Percentiles rank a stretch among this genome's conserved stretches.
These are phyloP conservation scores for Xylaria bambusicola DNA, from an alignment of 495 filamentous ascomycete species.

Conservation along the genomic window DNA sequence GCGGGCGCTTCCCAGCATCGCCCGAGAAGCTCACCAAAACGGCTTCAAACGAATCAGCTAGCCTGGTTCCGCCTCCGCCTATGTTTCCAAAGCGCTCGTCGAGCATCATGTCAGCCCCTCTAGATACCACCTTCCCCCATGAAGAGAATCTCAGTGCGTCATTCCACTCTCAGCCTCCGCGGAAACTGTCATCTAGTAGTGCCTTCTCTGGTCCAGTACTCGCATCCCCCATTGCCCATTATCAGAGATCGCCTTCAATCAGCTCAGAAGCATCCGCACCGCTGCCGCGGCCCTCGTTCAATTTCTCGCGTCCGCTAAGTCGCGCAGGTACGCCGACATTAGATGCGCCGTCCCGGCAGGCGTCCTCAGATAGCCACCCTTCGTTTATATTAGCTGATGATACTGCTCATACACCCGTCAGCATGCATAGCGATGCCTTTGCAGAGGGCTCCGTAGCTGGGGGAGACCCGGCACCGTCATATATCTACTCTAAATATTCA, in stretches of 20 bases:
- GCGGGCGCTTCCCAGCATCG: slow-evolving; percentile 29
- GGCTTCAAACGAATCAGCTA: slow-evolving; percentile 40
- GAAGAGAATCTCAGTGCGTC: slow-evolving; percentile 45
- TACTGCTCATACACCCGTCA: slow-evolving; percentile 62
- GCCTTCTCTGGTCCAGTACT: slow-evolving; percentile 34
- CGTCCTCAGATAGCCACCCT: slow-evolving; percentile 62
- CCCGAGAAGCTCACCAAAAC: slow-evolving; percentile 43
- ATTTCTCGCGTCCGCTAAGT: slow-evolving; percentile 91
- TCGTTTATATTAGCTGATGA: slow-evolving; percentile 63
- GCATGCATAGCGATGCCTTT: slow-evolving; percentile 62
- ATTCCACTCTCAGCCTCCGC: slow-evolving; percentile 44
- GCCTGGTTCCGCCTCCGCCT: slow-evolving; percentile 46
- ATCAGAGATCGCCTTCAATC: slow-evolving; percentile 75
- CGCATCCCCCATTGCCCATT: slow-evolving; percentile 59
- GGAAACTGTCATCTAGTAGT: slow-evolving; percentile 68
- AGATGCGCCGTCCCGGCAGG: slow-evolving; percentile 59
- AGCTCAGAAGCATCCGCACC: slow-evolving; percentile 68
- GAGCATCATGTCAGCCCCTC: slow-evolving; percentile 48
- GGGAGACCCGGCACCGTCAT: slow-evolving; percentile 61
- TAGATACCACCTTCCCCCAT: slow-evolving; percentile 33
- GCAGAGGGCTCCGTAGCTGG: slow-evolving; percentile 45
- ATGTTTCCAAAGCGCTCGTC: slow-evolving; percentile 50
- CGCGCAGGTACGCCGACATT: slow-evolving; percentile 67
- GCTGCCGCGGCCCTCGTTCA: slow-evolving; percentile 75
- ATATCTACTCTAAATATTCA: slow-evolving; percentile 80